These are phyloP conservation scores for Wickerhamomyces sp. DNA, from an alignment of 1,139 yeast species.

Conservation along the genomic window DNA sequence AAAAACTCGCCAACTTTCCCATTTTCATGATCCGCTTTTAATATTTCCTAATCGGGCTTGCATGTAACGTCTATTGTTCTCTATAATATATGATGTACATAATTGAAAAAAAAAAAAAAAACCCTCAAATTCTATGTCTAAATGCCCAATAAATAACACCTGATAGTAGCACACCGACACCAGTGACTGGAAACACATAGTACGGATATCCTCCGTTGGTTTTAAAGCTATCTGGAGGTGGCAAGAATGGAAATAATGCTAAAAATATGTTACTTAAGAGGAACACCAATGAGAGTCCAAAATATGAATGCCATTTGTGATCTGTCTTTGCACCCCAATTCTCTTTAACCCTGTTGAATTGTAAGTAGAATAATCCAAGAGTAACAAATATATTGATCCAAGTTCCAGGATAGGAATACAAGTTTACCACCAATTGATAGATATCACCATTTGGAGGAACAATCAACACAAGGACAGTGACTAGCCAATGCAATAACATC, in stretches of 20 bases:
- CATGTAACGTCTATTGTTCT: not conserved
- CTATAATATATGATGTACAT: not conserved
- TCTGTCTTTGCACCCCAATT: slow-evolving; percentile 30
- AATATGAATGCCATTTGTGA: slow-evolving; percentile 21
- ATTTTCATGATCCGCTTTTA: too few species aligned
- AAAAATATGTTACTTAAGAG: slow-evolving; percentile 46
- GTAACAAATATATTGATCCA: slow-evolving; percentile 44
- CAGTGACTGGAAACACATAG: slow-evolving; percentile 55
- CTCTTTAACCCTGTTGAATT: slow-evolving; percentile 29
- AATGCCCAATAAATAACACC: slow-evolving; percentile 42
- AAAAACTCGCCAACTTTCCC: too few species aligned
- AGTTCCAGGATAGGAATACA: slow-evolving; percentile 49
- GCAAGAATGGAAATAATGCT: slow-evolving; percentile 54
- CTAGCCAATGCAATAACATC: slow-evolving; percentile 43
- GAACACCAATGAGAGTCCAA: slow-evolving; percentile 33
- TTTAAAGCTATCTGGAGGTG: slow-evolving; percentile 34
- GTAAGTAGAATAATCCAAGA: slow-evolving; percentile 39
- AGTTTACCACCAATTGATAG: slow-evolving; percentile 44
- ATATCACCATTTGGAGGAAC: slow-evolving; percentile 45
- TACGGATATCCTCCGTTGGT: slow-evolving; percentile 39
- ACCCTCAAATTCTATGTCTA: slow-evolving; percentile 2
- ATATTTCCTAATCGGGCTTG: not conserved
- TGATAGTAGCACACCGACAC: slow-evolving; percentile 40
- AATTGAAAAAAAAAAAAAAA: not conserved
- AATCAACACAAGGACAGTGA: slow-evolving; percentile 40